Evolutionary conservation across 176 grass and related monocot species (phyloP).

Genomic region (Poa pratensis): DNA sequence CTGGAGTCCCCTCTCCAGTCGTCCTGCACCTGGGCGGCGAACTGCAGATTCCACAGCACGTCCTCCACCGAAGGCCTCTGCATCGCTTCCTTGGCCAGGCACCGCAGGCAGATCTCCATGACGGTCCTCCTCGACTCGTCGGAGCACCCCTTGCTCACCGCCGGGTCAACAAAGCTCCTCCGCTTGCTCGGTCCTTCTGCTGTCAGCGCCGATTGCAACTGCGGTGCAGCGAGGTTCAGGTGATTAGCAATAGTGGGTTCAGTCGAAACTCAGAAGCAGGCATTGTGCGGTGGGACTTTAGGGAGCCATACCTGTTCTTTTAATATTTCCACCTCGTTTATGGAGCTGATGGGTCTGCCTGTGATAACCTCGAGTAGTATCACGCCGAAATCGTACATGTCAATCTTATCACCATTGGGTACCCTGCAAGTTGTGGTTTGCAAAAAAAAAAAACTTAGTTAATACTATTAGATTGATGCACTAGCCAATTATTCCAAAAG

Average conservation of each 20-base stretch:
- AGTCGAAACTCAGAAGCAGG: slow-evolving; percentile 2
- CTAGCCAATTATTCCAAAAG: too few species aligned
- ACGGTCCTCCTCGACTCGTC: slow-evolving; percentile 75
- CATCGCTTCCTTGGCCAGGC: slow-evolving; percentile 73
- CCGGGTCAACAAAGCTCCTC: slow-evolving; percentile 53
- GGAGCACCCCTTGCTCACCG: slow-evolving; percentile 53
- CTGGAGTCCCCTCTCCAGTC: slow-evolving; percentile 60
- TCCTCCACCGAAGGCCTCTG: slow-evolving; percentile 84
- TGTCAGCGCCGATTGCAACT: slow-evolving; percentile 69
- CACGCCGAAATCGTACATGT: slow-evolving; percentile 89
- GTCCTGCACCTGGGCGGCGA: slow-evolving; percentile 87
- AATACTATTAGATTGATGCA: too few species aligned
- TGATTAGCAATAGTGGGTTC: background rate
- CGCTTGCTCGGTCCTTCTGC: slow-evolving; percentile 51
- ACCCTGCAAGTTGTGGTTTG: slow-evolving; percentile 36
- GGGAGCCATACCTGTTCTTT: slow-evolving; percentile 61
- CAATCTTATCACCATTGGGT: slow-evolving; percentile 63
- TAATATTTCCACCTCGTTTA: slow-evolving; percentile 62
- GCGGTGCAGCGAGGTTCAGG: background rate
- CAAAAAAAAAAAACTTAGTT: background rate
- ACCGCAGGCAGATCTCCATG: slow-evolving; percentile 83
- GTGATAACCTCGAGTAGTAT: slow-evolving; percentile 79
- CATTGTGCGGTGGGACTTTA: background rate
- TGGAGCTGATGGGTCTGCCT: slow-evolving; percentile 66
- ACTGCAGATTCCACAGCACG: slow-evolving; percentile 96